Base-by-base conservation (phyloP, 1,284 basidiomycete genomes). In the Trametes hirsuta region DNA sequence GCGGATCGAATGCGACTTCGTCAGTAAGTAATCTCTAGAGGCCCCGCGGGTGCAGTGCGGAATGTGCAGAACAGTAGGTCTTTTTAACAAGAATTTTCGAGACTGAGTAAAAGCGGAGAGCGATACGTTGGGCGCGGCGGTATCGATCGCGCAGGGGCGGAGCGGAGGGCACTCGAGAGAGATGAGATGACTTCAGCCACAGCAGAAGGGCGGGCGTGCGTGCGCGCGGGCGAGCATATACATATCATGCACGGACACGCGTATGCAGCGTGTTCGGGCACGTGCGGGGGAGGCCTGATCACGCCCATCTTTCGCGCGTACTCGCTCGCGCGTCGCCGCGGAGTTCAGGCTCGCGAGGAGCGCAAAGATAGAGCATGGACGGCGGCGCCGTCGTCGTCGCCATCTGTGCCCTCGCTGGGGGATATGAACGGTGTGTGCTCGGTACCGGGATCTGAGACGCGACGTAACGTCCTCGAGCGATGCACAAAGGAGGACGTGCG, bases 261-360 rank as follows among this genome's bases (percentile, higher is more conserved):
- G 68, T 64, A 66, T 69, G 70, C 70, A 69, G 71, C 71, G 67
- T 72, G 71, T 68, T 65, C 36, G 52, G 54, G 61, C 67, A 70
- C 67, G 69, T 68, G 69, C 53, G 45, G 48, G 49, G 35, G 50
- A 41, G 41, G 44, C 54, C 46, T 59, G 58, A 66, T 66, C 58
- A 48, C 59, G 53, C 36, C 50, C 46, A 40, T 41, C 21, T 34
- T 11, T 18, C 40, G 24, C n/a, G 51, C 51, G 25, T 21, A 21
- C 45, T 25, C 21, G 47, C 47, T 36, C 47, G 47, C 47, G 35
- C 34, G 47, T 6, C 34, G n/a, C 47, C 18, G 47, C 34, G 47
- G 18, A 21, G 25, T 22, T 22, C 4, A 24, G 4, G 45, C 45
- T 21, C 35, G 30, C 34, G 15, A 48, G 6, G 18, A 37, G 12